A percentile compares a stretch with the other conserved stretches of the same genome.
Conservation (phyloP, 1,139 yeast species). For the Kurtzmaniella quercitrusa region DNA sequence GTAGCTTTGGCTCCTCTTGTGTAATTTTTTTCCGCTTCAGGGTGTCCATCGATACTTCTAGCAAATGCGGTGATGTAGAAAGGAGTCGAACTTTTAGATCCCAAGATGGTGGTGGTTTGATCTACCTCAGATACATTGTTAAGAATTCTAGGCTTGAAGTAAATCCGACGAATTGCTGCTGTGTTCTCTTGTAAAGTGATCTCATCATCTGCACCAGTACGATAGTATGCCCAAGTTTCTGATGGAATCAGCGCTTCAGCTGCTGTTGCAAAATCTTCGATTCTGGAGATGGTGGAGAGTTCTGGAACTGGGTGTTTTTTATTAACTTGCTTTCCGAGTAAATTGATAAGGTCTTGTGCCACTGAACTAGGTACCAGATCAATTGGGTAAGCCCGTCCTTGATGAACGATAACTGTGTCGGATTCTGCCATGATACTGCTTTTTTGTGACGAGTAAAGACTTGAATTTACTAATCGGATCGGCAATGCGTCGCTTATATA, state of each 20-base stretch:
- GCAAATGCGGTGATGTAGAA: conserved; percentile 55
- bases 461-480: background rate
- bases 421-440: background rate
- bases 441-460: background rate
- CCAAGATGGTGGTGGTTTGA: conserved; percentile 45
- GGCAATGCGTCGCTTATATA: background rate
- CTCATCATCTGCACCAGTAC: conserved; percentile 81
- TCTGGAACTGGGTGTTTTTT: background rate
- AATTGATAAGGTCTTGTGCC: background rate
- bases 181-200: conserved; percentile 76
- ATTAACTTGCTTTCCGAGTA: background rate
- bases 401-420: conserved; percentile 1
- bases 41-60: conserved; percentile 47
- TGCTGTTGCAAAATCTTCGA: background rate
- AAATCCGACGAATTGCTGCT: conserved; percentile 69
- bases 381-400: conserved; percentile 2
- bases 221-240: conserved; percentile 78
- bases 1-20: conserved; percentile 42
- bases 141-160: conserved; percentile 68
- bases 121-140: conserved; percentile 55
- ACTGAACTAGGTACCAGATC: conserved; percentile 1
- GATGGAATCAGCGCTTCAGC: conserved; percentile 19
- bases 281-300: background rate
- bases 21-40: conserved; percentile 48
- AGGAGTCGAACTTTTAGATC: conserved; percentile 42